Base-by-base conservation (phyloP, 768 basidiomycete genomes). In the Cubamyces sp. region DNA sequence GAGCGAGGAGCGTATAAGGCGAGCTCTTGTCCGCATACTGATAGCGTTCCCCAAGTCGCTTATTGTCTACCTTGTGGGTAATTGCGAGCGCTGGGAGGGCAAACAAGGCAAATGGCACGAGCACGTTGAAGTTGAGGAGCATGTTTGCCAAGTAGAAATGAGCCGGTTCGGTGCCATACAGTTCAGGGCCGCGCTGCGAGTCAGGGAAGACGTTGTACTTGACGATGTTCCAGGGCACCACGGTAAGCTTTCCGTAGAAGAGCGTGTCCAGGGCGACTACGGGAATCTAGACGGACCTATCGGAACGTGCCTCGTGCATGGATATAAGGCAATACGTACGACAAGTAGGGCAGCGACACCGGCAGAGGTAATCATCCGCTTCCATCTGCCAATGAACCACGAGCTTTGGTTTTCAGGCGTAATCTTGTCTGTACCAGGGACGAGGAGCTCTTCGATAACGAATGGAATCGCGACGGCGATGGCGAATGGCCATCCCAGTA, bases 401-500 rank as follows among this genome's bases (percentile, higher is more conserved):
- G 74, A 75, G 8, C 43, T 37, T 42, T 74, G 78, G 26, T 73
- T 72, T 48, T 80, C 74, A 3, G 82, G 69, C 30, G 82, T 71
- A 26, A 90, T 85, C 41, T 74, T 74, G 68, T 97, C 95, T 8
- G 80, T 83, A 41, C 90, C 87, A 56, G 79, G 84, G 23, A 96
- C 73, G 69, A 94, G 91, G 21, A 98, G 77, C 72, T 98, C 94
- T 73, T 98, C 97, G 48, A 92, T 74, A 14, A 96, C 85, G 68
- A 96, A 96, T 1, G 97, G 97, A 15, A 97, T 76, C 0, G 92
- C 86, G 7, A 98, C 80, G 0, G 92, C 87, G 18, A 94, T 81
- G n/a, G 92, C 81, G 73, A 99, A 99, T 6, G 97, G 97, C 97
- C 97, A 99, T 5, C 96, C 97, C 37, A 98, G 84, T 52, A 98